These are phyloP conservation scores for Orychophragmus violaceus DNA, from an alignment of 345 rosid species.

Conservation along the genomic window DNA sequence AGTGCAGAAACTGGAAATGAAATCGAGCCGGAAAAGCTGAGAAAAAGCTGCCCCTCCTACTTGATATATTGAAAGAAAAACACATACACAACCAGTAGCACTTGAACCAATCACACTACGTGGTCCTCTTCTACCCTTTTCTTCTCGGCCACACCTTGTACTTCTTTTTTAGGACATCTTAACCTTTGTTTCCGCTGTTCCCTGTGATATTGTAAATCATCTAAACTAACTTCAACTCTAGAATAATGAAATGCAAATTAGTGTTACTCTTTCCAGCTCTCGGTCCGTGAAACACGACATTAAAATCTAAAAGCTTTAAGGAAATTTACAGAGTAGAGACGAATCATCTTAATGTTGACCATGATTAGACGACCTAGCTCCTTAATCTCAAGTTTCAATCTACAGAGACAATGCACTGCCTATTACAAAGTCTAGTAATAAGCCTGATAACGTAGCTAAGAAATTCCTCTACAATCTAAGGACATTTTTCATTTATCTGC, in stretches of 20 bases:
- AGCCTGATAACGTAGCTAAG: not conserved
- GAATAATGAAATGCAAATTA: not conserved
- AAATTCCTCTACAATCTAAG: not conserved
- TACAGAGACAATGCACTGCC: too few relatives aligned
- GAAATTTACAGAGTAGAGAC: not conserved
- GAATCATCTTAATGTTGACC: not conserved
- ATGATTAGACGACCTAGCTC: not conserved
- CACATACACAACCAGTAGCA: conserved; percentile 86
- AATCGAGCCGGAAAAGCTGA: conserved; percentile 56
- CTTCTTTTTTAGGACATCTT: conserved; percentile 95
- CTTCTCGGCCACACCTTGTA: conserved; percentile 92
- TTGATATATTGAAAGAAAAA: too few relatives aligned
- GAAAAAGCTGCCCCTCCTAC: conserved; percentile 55
- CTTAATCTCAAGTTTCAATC: not conserved
- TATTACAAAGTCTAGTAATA: not conserved
- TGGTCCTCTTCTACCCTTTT: conserved; percentile 92
- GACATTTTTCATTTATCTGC: not conserved
- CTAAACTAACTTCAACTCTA: conserved; percentile 13
- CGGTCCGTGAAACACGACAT: not conserved
- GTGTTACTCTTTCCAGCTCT: not conserved
- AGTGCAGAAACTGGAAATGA: conserved; percentile 92
- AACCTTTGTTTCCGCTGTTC: conserved; percentile 79
- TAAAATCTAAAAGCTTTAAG: not conserved
- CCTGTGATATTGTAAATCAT: too few relatives aligned
- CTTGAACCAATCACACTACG: conserved; percentile 97